Conservation (phyloP, 2,329 filamentous ascomycete genomes). For the Didymella glomerata region DNA sequence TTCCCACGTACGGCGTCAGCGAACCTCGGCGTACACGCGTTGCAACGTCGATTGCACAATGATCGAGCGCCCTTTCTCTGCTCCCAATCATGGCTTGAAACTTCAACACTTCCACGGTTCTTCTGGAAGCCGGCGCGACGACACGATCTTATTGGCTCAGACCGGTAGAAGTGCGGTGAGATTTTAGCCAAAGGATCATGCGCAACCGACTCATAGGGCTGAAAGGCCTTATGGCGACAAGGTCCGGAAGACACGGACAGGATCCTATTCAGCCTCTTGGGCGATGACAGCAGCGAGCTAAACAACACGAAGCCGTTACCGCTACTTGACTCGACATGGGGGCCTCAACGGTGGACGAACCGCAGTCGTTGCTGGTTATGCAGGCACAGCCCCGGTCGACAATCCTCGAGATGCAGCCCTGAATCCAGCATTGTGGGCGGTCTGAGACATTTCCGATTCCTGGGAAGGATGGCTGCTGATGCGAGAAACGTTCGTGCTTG, state of each 20-base stretch:
- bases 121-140: slow-evolving; percentile 12
- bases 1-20: slow-evolving; percentile 8
- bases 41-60: slow-evolving; percentile 2
- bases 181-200: slow-evolving; percentile 27
- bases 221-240: slow-evolving; percentile 28
- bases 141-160: slow-evolving; percentile 21
- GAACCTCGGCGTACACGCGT: slow-evolving; percentile 4
- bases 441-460: slow-evolving; percentile 21
- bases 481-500: slow-evolving; percentile 10
- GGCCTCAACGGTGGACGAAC: slow-evolving; percentile 12
- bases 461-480: slow-evolving; percentile 22
- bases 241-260: slow-evolving; percentile 13
- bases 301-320: slow-evolving; percentile 26
- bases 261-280: slow-evolving; percentile 8
- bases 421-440: slow-evolving; percentile 14
- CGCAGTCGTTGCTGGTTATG: slow-evolving; percentile 25
- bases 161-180: slow-evolving; percentile 39
- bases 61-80: slow-evolving; percentile 1
- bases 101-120: slow-evolving; percentile 3
- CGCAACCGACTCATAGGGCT: slow-evolving; percentile 37
- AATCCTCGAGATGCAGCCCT: slow-evolving; percentile 9
- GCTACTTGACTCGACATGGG: slow-evolving; percentile 25
- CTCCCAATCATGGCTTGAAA: slow-evolving; percentile 8
- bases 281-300: slow-evolving; percentile 17
- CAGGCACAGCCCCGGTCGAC: slow-evolving; percentile 19